Base-by-base conservation (phyloP, 225 moss, liverwort and hornwort genomes). In the Takakia lepidozioides region DNA sequence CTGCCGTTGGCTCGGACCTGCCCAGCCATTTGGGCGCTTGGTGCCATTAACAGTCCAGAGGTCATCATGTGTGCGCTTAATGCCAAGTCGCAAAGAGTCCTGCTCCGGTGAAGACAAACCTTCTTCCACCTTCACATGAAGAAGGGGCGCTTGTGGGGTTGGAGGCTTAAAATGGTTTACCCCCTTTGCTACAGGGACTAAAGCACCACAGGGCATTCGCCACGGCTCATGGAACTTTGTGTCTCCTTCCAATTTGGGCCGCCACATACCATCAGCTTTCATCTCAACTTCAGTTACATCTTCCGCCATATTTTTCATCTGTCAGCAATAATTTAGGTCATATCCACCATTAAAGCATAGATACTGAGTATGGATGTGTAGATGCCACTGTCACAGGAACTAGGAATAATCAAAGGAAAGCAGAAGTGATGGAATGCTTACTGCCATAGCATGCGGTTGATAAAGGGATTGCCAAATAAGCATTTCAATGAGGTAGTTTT, bases 41-140 rank as follows among this genome's bases (percentile, higher is more conserved):
- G 63, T 43, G 39, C 80, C 83, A 60, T 85, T 93, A 8, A 83
- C 56, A 61, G 81, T 73, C 85, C 87, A 88, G 8, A 73, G 82
- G 54, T 85, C 83, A 53, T 85, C 98, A 48, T 72, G 59, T 20
- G 71, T 53, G 29, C 98, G 81, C 60, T 81, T 98, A 20, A 73
- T 66, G 15, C 72, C 73, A 39, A 85, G 73, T 38, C 77, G 65
- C 46, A 79, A 43, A 64, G 90, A 66, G 40, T 69, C 80, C 52
- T 64, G 85, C 49, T 87, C 98, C 32, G 73, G 83, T 4, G 87
- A 87, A 42, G 81, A 87, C 19, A 83, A 40, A 26, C 87, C 98
- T 59, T 87, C 90, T 58, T 98, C 98, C 29, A 88, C 59, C 72
- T 98, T 98, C 10, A 98, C 91, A 14, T 67, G 47, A 39, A 70